Base-by-base conservation (phyloP, 495 filamentous ascomycete genomes). In the Talaromyces nanjingensis region DNA sequence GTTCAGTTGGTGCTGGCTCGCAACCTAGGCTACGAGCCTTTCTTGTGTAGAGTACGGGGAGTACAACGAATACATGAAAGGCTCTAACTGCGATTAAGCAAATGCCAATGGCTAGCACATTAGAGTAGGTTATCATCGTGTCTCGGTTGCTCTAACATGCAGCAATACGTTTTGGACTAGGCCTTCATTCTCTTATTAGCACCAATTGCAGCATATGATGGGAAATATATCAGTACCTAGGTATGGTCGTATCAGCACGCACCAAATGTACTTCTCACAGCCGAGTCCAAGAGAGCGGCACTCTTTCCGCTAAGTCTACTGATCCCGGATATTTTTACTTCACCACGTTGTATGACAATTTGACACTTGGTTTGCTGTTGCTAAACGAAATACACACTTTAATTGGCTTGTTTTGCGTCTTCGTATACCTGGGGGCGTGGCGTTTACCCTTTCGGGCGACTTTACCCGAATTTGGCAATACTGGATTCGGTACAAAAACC, bases 11-110 rank as follows among this genome's bases (percentile, higher is more conserved):
- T 1, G 45, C 7, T n/a, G 66, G 53, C 22, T 63, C 69, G 66
- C 76, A 79, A 59, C 72, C 68, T 59, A 73, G 65, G 11, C 49
- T 59, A 20, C 68, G 71, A 11, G 73, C 74, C 55, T 70, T 72
- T 49, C 45, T 49, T 49, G 14, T 49, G 45, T 49, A 49, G 45
- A 14, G 45, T 49, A 49, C 2, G 18, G 45, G 45, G 18, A 49
- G 45, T 49, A 49, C 45, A 49, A 49, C 12, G 14, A 49, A 49
- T 49, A 49, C 45, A 9, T 49, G 45, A 49, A 49, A 16, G 45
- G 8, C 45, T 49, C 45, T 5, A 49, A 20, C 18, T 20, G 45
- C 45, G 18, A 49, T n/a, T 20, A 49, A 49, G 14, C 45, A 49
- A 16, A 49, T 49, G 14, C 14, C 45, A 12, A 49, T 16, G 45